Evolutionary conservation across 2,329 filamentous ascomycete species (phyloP).

Genomic region (Gnomoniopsis smithogilvyi): DNA sequence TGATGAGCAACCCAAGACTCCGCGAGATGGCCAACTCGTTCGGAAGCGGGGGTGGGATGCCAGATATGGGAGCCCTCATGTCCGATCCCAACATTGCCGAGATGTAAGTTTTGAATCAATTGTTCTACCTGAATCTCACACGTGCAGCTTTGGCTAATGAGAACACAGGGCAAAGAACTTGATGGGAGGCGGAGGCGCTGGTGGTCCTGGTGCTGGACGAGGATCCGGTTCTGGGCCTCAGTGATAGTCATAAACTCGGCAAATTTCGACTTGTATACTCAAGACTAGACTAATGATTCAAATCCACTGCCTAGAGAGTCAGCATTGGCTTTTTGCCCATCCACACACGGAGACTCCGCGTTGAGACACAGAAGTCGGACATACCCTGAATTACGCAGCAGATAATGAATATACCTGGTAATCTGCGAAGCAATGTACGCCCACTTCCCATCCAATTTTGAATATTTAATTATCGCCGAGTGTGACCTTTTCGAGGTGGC

Average conservation of each 20-base stretch:
- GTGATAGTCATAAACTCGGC: neutral
- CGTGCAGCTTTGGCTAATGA: constrained; percentile 1
- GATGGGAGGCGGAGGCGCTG: constrained; percentile 26
- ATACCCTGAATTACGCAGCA: neutral
- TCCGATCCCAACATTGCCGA: constrained; percentile 87
- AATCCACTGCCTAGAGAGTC: neutral
- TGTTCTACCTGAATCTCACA: neutral
- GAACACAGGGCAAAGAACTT: constrained; percentile 25
- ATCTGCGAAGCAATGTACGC: neutral
- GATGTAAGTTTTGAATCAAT: constrained; percentile 63
- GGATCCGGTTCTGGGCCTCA: constrained; percentile 6
- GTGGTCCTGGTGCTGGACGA: constrained; percentile 22
- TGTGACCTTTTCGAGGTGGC: no score
- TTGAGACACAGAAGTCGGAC: neutral
- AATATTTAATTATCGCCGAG: no score
- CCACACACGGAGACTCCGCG: neutral
- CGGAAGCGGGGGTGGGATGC: constrained; percentile 77
- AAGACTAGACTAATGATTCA: neutral
- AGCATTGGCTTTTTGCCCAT: neutral
- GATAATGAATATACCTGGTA: neutral
- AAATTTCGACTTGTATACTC: neutral
- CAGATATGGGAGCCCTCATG: constrained; percentile 83
- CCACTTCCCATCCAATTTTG: no score
- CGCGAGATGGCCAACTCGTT: constrained; percentile 85
- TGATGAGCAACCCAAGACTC: constrained; percentile 92